These are phyloP conservation scores for Setaria italica DNA, from an alignment of 202 grass and related monocot genomes.

Conservation along the genomic window DNA sequence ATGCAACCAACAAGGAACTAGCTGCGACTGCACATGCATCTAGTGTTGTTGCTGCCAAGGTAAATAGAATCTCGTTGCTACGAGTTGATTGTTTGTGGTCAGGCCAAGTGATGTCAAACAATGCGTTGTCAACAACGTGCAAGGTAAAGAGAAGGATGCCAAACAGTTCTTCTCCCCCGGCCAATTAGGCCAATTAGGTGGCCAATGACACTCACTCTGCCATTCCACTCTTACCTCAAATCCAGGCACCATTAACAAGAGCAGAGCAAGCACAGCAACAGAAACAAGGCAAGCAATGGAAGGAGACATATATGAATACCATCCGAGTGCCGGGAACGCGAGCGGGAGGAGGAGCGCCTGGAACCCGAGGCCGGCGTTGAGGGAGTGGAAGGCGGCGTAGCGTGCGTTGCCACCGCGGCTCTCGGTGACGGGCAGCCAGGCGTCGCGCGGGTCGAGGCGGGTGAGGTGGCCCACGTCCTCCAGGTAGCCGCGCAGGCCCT, in stretches of 20 bases:
- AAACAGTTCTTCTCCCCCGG: too few species aligned
- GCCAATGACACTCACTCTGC: too few species aligned
- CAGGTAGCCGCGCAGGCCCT: conserved; percentile 87
- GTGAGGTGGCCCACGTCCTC: conserved; percentile 98
- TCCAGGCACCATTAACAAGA: not conserved
- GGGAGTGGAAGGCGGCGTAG: conserved; percentile 91
- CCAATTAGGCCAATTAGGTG: not conserved
- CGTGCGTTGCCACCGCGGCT: conserved; percentile 88
- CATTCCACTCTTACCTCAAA: too few species aligned
- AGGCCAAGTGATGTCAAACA: too few species aligned
- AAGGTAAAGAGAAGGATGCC: too few species aligned
- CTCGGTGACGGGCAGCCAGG: conserved; percentile 98
- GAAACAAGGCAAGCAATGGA: too few species aligned
- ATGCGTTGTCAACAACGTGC: too few species aligned
- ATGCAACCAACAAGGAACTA: too few species aligned
- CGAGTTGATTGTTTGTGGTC: too few species aligned
- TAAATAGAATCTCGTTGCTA: too few species aligned
- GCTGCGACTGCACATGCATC: too few species aligned
- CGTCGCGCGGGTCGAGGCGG: conserved; percentile 90
- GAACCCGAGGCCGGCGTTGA: conserved; percentile 94
- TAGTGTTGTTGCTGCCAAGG: too few species aligned
- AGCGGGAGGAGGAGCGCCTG: conserved; percentile 97
- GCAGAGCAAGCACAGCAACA: not conserved
- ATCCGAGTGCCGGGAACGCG: conserved; percentile 82
- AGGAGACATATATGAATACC: conserved; percentile 25